Evolutionary conservation across 805 yeast genomes (phyloP).

Genomic region (Nakazawaea holstii): DNA sequence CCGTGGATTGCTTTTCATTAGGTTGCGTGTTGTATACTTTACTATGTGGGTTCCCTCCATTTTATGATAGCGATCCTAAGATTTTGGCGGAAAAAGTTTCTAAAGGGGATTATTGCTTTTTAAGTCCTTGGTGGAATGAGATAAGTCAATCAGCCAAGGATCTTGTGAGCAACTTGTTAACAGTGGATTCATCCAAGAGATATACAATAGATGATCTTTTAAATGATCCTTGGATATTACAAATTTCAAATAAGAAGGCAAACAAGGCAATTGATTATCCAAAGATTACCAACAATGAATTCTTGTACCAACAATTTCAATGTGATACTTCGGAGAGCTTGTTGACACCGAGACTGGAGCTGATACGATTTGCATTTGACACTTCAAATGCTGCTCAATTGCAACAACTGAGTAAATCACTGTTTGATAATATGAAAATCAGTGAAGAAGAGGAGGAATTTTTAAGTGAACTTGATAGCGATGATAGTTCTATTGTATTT

Average conservation of each 20-base stretch:
- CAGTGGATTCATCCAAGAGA: constrained; percentile 64
- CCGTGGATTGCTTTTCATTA: constrained; percentile 70
- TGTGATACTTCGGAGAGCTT: constrained; percentile 17
- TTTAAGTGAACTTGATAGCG: constrained; percentile 1
- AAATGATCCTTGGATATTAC: constrained; percentile 61
- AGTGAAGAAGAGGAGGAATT: constrained; percentile 12
- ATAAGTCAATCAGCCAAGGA: constrained; percentile 65
- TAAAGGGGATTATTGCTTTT: constrained; percentile 66
- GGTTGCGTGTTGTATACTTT: constrained; percentile 68
- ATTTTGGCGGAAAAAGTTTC: constrained; percentile 63
- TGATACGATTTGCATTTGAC: constrained; percentile 31
- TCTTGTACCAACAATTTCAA: constrained; percentile 22
- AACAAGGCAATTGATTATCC: constrained; percentile 24
- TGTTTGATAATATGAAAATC: constrained; percentile 6
- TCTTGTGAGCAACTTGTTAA: constrained; percentile 59
- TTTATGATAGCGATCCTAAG: constrained; percentile 64
- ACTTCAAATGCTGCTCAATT: constrained; percentile 20
- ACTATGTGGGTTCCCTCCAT: constrained; percentile 72
- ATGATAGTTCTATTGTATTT: constrained; percentile 16
- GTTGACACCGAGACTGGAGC: constrained; percentile 32
- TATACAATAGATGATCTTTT: constrained; percentile 64
- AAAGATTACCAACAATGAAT: constrained; percentile 22
- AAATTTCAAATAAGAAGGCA: constrained; percentile 9
- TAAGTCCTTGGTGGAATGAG: constrained; percentile 89
- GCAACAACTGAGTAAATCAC: background rate